Conservation (phyloP, 768 basidiomycete genomes). For the Tubosaeta sp. region DNA sequence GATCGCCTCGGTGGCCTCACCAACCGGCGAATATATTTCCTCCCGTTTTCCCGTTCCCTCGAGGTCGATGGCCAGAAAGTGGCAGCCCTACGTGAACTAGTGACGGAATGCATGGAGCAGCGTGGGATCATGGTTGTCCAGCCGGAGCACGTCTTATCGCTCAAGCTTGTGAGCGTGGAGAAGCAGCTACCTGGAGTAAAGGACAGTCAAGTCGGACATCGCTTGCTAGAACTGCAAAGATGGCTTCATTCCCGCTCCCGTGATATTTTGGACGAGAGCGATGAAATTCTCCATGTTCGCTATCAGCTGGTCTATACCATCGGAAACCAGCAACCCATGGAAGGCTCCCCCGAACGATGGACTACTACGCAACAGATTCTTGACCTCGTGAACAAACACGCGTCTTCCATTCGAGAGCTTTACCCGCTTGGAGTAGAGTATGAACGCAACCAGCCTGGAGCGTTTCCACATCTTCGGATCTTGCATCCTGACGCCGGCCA, state of each 20-base stretch:
- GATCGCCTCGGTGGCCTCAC: slow-evolving; percentile 40
- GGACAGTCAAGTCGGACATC: slow-evolving; percentile 9
- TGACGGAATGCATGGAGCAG: slow-evolving; percentile 29
- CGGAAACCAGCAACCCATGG: slow-evolving; percentile 33
- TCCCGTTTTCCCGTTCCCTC: slow-evolving; percentile 44
- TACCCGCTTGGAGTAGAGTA: slow-evolving; percentile 8
- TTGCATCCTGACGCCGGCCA: slow-evolving; percentile 4
- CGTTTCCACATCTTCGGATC: slow-evolving; percentile 10
- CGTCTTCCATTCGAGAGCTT: neutral
- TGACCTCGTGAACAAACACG: slow-evolving; percentile 18
- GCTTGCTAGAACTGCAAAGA: slow-evolving; percentile 16
- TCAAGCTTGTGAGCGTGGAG: slow-evolving; percentile 36
- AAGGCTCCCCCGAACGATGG: slow-evolving; percentile 44
- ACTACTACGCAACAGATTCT: slow-evolving; percentile 36
- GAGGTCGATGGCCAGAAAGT: slow-evolving; percentile 19
- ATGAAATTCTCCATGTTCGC: slow-evolving; percentile 40
- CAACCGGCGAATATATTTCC: slow-evolving; percentile 40
- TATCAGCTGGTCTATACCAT: slow-evolving; percentile 49
- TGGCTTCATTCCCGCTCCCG: slow-evolving; percentile 18
- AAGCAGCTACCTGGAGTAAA: slow-evolving; percentile 9
- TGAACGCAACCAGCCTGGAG: neutral
- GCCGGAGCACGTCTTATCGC: slow-evolving; percentile 49
- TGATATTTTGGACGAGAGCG: slow-evolving; percentile 20
- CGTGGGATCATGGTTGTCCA: slow-evolving; percentile 44
- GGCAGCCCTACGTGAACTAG: neutral